Conservation (phyloP, 2,329 filamentous ascomycete species). For the Cladosporium phlei region DNA sequence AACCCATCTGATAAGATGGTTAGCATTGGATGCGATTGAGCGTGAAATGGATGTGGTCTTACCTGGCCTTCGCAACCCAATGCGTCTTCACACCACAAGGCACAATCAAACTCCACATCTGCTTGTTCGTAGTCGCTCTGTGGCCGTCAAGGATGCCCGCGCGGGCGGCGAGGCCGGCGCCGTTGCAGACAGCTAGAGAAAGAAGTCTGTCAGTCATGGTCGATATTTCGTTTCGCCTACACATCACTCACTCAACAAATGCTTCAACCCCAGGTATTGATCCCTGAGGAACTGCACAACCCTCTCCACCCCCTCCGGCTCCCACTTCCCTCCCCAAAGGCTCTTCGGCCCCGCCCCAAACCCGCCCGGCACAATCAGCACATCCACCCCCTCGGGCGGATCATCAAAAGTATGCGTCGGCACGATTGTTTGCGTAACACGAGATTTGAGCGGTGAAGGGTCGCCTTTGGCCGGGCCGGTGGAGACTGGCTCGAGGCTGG, state of each 20-base stretch:
- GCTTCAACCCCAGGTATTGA: slow-evolving; percentile 30
- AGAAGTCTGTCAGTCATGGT: slow-evolving; percentile 35
- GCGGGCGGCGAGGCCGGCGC: slow-evolving; percentile 54
- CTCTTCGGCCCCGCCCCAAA: slow-evolving; percentile 36
- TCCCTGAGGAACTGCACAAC: slow-evolving; percentile 20
- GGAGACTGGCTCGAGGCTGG: slow-evolving; percentile 12
- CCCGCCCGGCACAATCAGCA: slow-evolving; percentile 64
- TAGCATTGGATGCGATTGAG: background rate
- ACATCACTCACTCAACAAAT: slow-evolving; percentile 28
- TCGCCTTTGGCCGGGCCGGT: background rate
- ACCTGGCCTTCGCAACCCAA: slow-evolving; percentile 60
- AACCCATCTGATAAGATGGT: slow-evolving; percentile 46
- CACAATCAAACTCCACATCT: slow-evolving; percentile 48
- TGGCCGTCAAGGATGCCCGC: slow-evolving; percentile 58
- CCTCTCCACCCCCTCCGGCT: background rate
- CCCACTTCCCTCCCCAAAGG: slow-evolving; percentile 18
- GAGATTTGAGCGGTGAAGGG: background rate
- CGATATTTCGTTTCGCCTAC: slow-evolving; percentile 36
- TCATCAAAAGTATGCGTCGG: slow-evolving; percentile 54
- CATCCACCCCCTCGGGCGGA: slow-evolving; percentile 49
- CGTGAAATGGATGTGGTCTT: slow-evolving; percentile 39
- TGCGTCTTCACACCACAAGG: slow-evolving; percentile 47
- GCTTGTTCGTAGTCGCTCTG: slow-evolving; percentile 65
- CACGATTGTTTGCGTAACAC: slow-evolving; percentile 27
- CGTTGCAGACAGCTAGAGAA: slow-evolving; percentile 66